These are phyloP conservation scores for Jatropha multifida DNA, from an alignment of 441 rosid genomes.

Conservation along the genomic window DNA sequence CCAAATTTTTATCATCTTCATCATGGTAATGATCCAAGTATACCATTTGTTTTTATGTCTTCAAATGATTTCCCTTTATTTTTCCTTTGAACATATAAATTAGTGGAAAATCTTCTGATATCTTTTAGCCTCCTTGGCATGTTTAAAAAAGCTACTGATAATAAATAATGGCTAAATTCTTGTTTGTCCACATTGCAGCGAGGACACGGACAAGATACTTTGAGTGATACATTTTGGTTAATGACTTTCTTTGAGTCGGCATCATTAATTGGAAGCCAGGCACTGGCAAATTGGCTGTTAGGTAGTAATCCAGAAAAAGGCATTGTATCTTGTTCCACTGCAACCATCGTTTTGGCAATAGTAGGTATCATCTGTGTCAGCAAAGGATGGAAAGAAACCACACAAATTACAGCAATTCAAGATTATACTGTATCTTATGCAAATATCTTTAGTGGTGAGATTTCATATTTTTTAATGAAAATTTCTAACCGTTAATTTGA, in stretches of 20 bases:
- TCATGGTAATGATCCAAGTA: background rate
- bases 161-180: background rate
- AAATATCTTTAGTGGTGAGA: constrained; percentile 66
- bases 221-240: constrained; percentile 82
- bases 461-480: constrained; percentile 4
- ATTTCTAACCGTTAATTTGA: background rate
- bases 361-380: constrained; percentile 47
- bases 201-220: constrained; percentile 71
- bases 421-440: constrained; percentile 50
- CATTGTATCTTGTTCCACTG: constrained; percentile 44
- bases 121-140: background rate
- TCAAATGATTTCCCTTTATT: background rate
- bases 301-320: constrained; percentile 44
- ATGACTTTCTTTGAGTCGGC: constrained; percentile 87
- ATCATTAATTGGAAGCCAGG: constrained; percentile 72
- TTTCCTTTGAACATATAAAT: background rate
- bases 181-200: constrained; percentile 48
- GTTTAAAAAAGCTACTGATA: background rate
- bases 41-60: background rate
- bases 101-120: background rate
- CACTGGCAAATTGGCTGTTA: constrained; percentile 69
- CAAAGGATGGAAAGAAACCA: constrained; percentile 52
- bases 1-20: background rate
- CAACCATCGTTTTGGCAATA: constrained; percentile 49
- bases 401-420: constrained; percentile 35